Evolutionary conservation across 2,329 filamentous ascomycete genomes (phyloP), one percentile per base, ranked within the genome.

Genomic region (Bisporella sp.): DNA sequence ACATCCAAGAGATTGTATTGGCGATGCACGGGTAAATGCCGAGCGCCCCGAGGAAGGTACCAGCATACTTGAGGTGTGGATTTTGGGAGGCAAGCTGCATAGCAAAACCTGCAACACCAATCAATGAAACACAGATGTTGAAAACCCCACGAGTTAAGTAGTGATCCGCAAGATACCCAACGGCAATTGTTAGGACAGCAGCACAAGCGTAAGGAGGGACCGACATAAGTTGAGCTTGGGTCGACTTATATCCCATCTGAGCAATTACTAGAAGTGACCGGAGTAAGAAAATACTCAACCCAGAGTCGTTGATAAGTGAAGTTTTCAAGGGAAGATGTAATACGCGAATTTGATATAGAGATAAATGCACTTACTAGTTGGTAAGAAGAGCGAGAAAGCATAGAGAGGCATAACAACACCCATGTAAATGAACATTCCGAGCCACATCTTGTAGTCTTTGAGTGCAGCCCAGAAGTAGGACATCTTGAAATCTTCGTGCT

Each of bases 1-100:
- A 21, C 21, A 21, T 75, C 91, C 90, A 96, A 1, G 84, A 82
- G 56, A 96, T 88, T 0, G 89, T 95, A 64, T 95, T 93, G 8
- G 88, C 71, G 51, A 95, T 88, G 62, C 81, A 85, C 0, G 90
- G 89, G 61, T 95, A 96, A 58, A 95, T 95, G 1, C 90, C 90
- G 53, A 91, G 73, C 0, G 91, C 90, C 0, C 84, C 89, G 0
- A 96, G 73, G 66, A 95, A 96, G 0, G 82, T 87, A 0, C 86
- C 90, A 0, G 82, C 85, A 64, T 96, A 96, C 62, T 89, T 84
- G 1, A 91, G 80, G 0, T 74, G 76, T 0, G 89, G 73, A 4
- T 72, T 72, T 4, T 75, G 71, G 4, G 79, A 80, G 1, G 78
- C 79, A 2, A 95, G 72, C 4, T 95, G 75, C 82, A 96, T 89